Evolutionary conservation across 2,329 filamentous ascomycete species (phyloP), one percentile per base, ranked within the genome.

Genomic region (Emericellopsis cladophorae): DNA sequence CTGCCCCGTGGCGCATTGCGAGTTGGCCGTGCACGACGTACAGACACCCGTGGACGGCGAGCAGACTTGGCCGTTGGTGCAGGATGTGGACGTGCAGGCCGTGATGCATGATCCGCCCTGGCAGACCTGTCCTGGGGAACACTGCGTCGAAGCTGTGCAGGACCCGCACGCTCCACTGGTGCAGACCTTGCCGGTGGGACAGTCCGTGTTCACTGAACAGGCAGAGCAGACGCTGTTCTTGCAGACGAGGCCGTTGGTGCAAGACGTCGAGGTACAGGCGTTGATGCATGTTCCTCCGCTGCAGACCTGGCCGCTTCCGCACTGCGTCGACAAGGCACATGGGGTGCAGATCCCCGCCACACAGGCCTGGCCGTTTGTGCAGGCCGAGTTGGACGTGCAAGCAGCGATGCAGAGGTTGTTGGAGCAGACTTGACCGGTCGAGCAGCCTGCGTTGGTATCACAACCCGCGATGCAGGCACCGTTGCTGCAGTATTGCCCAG

Each of bases 221-320:
- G 24, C 15, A 15, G 42, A 24, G 1, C 42, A 42, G 6, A 31
- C 32, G 2, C 18, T 24, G 33, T 41, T 43, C 7, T 29, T 26
- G 23, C 46, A 48, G 14, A 45, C 42, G n/a, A 45, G 45, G 5
- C 45, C 45, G 32, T 24, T 40, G 37, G 40, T 40, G 24, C 45
- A 47, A 10, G 36, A 37, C 10, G 36, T 24, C 36, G 36, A 37
- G 14, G 36, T 37, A n/a, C 36, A 36, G n/a, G 32, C 39, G 21
- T 12, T 33, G 39, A 41, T 15, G 29, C 39, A 41, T 5, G 21
- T 16, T 10, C 26, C 35, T 16, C 9, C n/a, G 36, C n/a, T 14
- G 34, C 36, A 42, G 18, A 26, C 36, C 16, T 42, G 22, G 23
- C 36, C 36, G 36, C 31, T 46, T 23, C 31, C 31, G 26, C 38